Percentiles rank a stretch among this genome's conserved stretches.
Conservation (phyloP, 2,329 filamentous ascomycete genomes). For the Aquanectria penicillioides region DNA sequence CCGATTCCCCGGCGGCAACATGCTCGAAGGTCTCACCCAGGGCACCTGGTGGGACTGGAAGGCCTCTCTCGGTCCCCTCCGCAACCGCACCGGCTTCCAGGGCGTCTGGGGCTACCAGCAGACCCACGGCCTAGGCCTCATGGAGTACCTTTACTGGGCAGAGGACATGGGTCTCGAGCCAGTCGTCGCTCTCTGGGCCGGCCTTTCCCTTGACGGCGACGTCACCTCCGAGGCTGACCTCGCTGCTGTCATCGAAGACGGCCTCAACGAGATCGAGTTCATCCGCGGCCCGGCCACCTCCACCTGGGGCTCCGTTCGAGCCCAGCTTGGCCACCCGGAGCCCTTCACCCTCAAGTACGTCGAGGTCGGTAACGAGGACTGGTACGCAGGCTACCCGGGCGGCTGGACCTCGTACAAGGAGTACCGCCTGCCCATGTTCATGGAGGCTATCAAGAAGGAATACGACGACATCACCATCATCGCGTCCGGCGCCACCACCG, state of each 20-base stretch:
- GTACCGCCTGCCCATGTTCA: constrained; percentile 68
- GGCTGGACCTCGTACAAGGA: constrained; percentile 61
- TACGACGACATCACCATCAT: constrained; percentile 69
- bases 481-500: constrained; percentile 57
- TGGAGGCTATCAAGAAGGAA: constrained; percentile 64
- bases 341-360: constrained; percentile 70
- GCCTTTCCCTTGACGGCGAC: constrained; percentile 64
- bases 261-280: constrained; percentile 72
- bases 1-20: constrained; percentile 73
- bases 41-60: constrained; percentile 62
- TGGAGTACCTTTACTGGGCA: constrained; percentile 71
- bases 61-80: constrained; percentile 63
- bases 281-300: constrained; percentile 63
- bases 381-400: constrained; percentile 60
- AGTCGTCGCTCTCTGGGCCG: constrained; percentile 68
- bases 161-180: constrained; percentile 68
- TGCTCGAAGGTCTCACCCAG: constrained; percentile 61
- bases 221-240: constrained; percentile 62
- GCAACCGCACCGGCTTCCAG: constrained; percentile 63
- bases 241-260: constrained; percentile 66
- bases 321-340: constrained; percentile 67
- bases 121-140: constrained; percentile 69
- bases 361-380: constrained; percentile 76
- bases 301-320: constrained; percentile 66
- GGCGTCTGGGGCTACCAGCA: constrained; percentile 70